Evolutionary conservation across 306 rosid species (phyloP), one percentile per base, ranked within the genome.

Genomic region (Sophora flavescens): DNA sequence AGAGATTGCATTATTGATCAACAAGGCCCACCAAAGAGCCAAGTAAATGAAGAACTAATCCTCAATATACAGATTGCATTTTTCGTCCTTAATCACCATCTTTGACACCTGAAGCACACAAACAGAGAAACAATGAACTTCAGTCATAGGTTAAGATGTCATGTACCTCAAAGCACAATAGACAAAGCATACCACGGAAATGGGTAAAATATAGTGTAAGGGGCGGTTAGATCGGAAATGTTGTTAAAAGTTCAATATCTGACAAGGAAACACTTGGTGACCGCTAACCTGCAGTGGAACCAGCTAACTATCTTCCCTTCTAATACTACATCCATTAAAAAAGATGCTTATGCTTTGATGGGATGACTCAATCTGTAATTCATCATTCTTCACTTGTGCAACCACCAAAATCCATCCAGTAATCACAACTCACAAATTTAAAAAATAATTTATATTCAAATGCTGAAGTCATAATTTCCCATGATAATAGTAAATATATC

Each of bases 21-120:
- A 81, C 86, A 70, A 70, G 56, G 35, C 58, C 79, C 89, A 57
- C 90, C 90, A 64, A 81, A 86, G 38, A 87, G 87, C 91, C 89
- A 89, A 86, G 85, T 69, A 4, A 87, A 63, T 74, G 89, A 74
- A 16, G 2, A 2, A 67, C 72, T 85, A 51, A 87, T 28, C n/a
- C 30, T 28, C 30, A 28, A 28, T 2, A 28, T 1, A 28, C 30
- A 28, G 30, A 28, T 28, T 28, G 30, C 30, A 28, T 28, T 28
- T 28, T 1, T 28, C 2, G 30, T 66, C 79, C 86, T 79, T 48
- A 81, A 62, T 89, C 91, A 8, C 81, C 83, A 32, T 87, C 93
- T 81, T 86, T 89, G 16, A 89, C 75, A 57, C 89, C 89, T 89
- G 74, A 63, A 58, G 58, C 6, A 58, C 32, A 42, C 15, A 78